Evolutionary conservation across 1,139 yeast species (phyloP).

Genomic region (Candida albicans): DNA sequence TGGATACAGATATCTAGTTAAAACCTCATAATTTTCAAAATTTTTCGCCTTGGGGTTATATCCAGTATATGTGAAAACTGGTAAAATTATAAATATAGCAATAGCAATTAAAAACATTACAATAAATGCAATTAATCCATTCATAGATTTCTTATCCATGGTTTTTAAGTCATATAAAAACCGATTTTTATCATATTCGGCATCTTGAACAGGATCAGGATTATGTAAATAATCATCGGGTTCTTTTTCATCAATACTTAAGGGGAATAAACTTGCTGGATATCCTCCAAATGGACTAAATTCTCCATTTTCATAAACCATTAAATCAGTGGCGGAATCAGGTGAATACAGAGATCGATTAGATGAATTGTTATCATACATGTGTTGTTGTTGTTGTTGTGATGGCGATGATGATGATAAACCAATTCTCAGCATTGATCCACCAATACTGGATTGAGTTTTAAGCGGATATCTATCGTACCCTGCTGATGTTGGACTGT

Average conservation of each 20-base stretch:
- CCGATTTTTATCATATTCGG: conserved; percentile 67
- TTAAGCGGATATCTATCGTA: no score
- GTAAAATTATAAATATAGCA: conserved; percentile 68
- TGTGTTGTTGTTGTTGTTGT: no score
- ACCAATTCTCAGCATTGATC: no score
- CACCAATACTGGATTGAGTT: no score
- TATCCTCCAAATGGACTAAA: conserved; percentile 92
- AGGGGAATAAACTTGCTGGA: conserved; percentile 85
- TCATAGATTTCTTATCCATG: conserved; percentile 59
- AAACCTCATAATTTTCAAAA: conserved; percentile 39
- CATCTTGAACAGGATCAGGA: conserved; percentile 90
- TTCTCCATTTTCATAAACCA: conserved; percentile 27
- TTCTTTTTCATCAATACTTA: conserved; percentile 85
- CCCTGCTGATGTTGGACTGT: no score
- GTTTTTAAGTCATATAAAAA: conserved; percentile 57
- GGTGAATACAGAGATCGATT: conserved; percentile 29
- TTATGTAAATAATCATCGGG: conserved; percentile 90
- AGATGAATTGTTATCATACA: conserved; percentile 42
- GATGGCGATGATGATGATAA: not conserved
- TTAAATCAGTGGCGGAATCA: conserved; percentile 14
- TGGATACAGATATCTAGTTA: conserved; percentile 62
- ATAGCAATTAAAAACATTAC: conserved; percentile 58
- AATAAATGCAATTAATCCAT: conserved; percentile 53
- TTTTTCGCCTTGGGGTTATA: conserved; percentile 32
- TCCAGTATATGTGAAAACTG: conserved; percentile 74